Evolutionary conservation across 1,284 basidiomycete species (phyloP), one percentile per base, ranked within the genome.

Genomic region (Pulveroboletus sp.): DNA sequence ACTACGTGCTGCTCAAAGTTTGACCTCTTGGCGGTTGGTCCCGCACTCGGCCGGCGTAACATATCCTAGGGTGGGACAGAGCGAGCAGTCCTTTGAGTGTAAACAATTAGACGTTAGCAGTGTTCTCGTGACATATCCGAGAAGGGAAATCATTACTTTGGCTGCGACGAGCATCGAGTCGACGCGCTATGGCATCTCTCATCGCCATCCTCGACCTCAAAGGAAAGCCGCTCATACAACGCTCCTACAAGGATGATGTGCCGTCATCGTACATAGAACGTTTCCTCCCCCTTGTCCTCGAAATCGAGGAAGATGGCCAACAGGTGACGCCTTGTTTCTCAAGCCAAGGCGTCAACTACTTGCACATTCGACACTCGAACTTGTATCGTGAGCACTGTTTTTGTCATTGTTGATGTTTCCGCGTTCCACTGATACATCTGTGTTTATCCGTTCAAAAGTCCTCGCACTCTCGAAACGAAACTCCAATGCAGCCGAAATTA

Each of bases 321-420:
- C 94, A 90, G 70, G 91, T 93, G 36, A 94, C 92, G 15, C 97
- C 97, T 3, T 99, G 96, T 77, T 94, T 99, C 79, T 92, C 95
- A 2, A 88, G 83, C 63, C 91, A 94, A 65, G 94, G 94, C 20
- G 81, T 99, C 77, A 98, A 98, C 76, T 99, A 96, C 77, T 93
- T 98, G 89, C 96, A 98, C 74, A 97, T 99, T 69, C 84, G 96
- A 38, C 96, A 98, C 76, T 97, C 95, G 60, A 99, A 99, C 75
- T 81, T 99, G 11, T 99, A 99, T 73, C 81, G 95, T 97, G 71
- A 70, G 94, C 15, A 3, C 5, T 82, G 17, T 44, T 36, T 47
- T 42, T 47, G 9, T 42, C 43, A 40, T 44, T 29, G 6, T 12
- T 11, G 14, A 25, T 38, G 8, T 2, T 18, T 45, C 25, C 12